phyloP scores from a whole-genome alignment of 2,329 filamentous ascomycete species.

The Aaosphaeria arxii region DNA sequence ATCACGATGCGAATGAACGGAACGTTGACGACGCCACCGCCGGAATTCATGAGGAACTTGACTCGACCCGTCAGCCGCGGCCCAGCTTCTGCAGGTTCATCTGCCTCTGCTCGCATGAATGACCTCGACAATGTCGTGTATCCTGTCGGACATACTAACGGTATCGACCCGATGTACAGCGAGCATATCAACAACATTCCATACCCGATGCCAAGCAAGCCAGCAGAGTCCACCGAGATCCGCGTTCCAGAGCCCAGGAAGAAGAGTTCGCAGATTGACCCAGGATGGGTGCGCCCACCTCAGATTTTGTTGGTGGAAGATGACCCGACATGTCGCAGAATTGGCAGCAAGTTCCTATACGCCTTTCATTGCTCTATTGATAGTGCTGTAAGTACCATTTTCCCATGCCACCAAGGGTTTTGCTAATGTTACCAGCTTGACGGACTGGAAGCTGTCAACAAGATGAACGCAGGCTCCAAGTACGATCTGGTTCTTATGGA shows the following conservation, averaged over 20 bases:
- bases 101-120: conserved; percentile 51
- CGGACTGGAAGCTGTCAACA: conserved; percentile 86
- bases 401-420: not conserved
- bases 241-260: conserved; percentile 54
- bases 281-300: conserved; percentile 66
- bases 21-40: conserved; percentile 55
- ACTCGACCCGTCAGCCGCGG: conserved; percentile 44
- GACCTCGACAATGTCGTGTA: conserved; percentile 77
- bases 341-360: conserved; percentile 64
- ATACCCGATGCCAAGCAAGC: conserved; percentile 72
- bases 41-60: conserved; percentile 51
- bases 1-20: conserved; percentile 54
- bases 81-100: conserved; percentile 49
- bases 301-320: conserved; percentile 89
- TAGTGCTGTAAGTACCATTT: conserved; percentile 52
- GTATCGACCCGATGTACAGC: conserved; percentile 91
- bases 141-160: conserved; percentile 83
- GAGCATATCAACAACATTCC: conserved; percentile 95
- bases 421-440: conserved; percentile 58
- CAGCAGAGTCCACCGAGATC: conserved; percentile 48
- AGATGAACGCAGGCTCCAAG: conserved; percentile 66
- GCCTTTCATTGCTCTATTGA: conserved; percentile 64
- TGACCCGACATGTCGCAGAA: conserved; percentile 64
- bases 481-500: conserved; percentile 60
- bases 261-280: conserved; percentile 60